phyloP scores from a whole-genome alignment of 164 flowering plant genomes.

The Vitis vinifera region ASM3070453v1 NC_081818.1:7033001-7033500 shows the following conservation, averaged over 20 bases:
- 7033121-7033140: conserved; percentile 20
- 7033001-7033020: background rate
- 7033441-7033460: too few species aligned
- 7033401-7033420: too few species aligned
- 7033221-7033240: conserved; percentile 58
- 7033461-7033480: too few species aligned
- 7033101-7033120: too few species aligned
- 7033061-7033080: too few species aligned
- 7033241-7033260: conserved; percentile 38
- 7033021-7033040: background rate
- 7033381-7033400: too few species aligned
- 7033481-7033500: too few species aligned
- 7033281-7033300: conserved; percentile 58
- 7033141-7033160: conserved; percentile 76
- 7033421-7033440: too few species aligned
- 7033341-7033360: conserved; percentile 2
- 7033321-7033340: background rate
- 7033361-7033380: background rate
- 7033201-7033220: conserved; percentile 64
- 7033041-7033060: background rate
- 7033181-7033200: conserved; percentile 62
- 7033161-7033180: conserved; percentile 73
- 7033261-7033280: conserved; percentile 70
- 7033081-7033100: too few species aligned
- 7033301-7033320: too few species aligned